Evolutionary conservation across 2,329 filamentous ascomycete genomes (phyloP), one percentile per base, ranked within the genome.

Genomic region (Volutella citrinella): DNA sequence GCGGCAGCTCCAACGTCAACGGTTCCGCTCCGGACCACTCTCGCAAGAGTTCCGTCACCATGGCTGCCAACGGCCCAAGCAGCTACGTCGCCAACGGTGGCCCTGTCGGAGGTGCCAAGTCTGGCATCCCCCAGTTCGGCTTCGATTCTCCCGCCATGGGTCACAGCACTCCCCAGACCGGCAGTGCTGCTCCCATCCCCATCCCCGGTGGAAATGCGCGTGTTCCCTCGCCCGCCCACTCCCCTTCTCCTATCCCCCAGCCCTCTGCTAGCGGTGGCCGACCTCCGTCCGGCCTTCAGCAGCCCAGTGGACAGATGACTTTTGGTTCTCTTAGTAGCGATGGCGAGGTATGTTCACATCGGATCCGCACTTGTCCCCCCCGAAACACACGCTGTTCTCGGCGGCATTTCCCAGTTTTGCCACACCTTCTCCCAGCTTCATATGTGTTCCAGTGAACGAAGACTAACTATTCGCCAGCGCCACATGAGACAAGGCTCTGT

Each of bases 191-290:
- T 22, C 77, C 74, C 40, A 82, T 76, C 48, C 71, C 69, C 63
- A 87, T 78, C 64, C 80, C 80, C 56, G 63, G 74, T 62, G 54
- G 74, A 69, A 57, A 70, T 64, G 84, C 84, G 43, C 80, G 86
- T 52, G 77, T 91, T 32, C 81, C 82, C 29, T 95, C 90, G 27
- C 93, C 93, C 6, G 82, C 86, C 30, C 83, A 85, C 49, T 96
- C 91, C 27, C 93, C 93, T 5, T 91, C 87, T 25, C 93, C 93
- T 5, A 97, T 97, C 51, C 91, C 93, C 19, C 87, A 91, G 63
- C 87, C 89, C 32, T 79, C 84, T 34, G 82, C 83, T 20, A 86
- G 82, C 55, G 93, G 89, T 55, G 88, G 89, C 51, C 87, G 88
- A 54, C 90, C 90, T 50, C 88, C 89, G 27, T 84, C 87, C 20